These are phyloP conservation scores for Barbatosphaeria neglecta DNA, from an alignment of 495 filamentous ascomycete genomes.

Conservation along the genomic window DNA sequence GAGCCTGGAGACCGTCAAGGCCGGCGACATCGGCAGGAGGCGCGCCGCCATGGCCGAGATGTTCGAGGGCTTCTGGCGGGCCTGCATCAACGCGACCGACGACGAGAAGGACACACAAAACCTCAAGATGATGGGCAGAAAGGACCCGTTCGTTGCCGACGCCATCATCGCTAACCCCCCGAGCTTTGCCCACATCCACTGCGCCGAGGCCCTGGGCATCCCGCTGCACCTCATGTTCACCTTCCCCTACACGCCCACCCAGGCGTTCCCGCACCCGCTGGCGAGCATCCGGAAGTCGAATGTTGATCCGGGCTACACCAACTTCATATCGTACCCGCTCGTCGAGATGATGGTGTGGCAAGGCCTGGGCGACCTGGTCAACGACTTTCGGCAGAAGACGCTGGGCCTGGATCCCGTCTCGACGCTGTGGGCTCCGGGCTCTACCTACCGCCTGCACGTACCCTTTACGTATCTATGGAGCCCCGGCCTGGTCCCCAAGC, in stretches of 20 bases:
- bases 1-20: constrained; percentile 50
- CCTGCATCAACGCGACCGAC: constrained; percentile 55
- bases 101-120: constrained; percentile 42
- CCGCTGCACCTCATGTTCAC: constrained; percentile 80
- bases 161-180: constrained; percentile 79
- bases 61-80: constrained; percentile 68
- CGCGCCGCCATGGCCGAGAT: constrained; percentile 57
- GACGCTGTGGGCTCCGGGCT: constrained; percentile 52
- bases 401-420: constrained; percentile 51
- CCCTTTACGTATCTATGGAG: constrained; percentile 59
- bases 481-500: constrained; percentile 53
- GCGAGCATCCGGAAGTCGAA: constrained; percentile 56
- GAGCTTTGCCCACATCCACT: constrained; percentile 70
- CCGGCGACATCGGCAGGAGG: constrained; percentile 56
- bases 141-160: constrained; percentile 62
- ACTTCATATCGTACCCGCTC: constrained; percentile 62
- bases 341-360: constrained; percentile 60
- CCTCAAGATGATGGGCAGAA: constrained; percentile 40
- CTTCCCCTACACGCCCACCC: constrained; percentile 60
- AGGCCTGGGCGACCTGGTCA: constrained; percentile 53
- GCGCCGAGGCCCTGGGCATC: constrained; percentile 68
- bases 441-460: constrained; percentile 47
- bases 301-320: constrained; percentile 47
- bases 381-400: constrained; percentile 47
- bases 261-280: constrained; percentile 59